A percentile compares a stretch with the other conserved stretches of the same genome.
phyloP scores from a whole-genome alignment of 768 basidiomycete species.

The Tricholoma sp. region DNA sequence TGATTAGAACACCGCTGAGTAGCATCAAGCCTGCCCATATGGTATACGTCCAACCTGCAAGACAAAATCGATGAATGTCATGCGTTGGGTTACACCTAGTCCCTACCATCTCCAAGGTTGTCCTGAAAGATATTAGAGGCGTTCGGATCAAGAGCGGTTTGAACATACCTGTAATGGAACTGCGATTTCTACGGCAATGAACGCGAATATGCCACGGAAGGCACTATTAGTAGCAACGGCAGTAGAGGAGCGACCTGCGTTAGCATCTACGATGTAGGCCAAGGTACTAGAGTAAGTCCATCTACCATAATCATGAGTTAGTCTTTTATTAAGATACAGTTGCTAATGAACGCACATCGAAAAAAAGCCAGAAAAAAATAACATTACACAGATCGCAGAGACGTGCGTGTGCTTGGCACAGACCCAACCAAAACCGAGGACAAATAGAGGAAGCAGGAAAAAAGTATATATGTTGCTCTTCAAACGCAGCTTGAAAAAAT shows the following conservation, averaged over 20 bases:
- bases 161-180: slow-evolving; percentile 61
- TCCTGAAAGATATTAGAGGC: slow-evolving; percentile 32
- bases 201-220: slow-evolving; percentile 66
- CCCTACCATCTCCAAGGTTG: slow-evolving; percentile 66
- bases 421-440: slow-evolving; percentile 74
- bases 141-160: neutral
- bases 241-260: slow-evolving; percentile 70
- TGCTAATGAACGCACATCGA: slow-evolving; percentile 48
- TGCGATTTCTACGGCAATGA: slow-evolving; percentile 65
- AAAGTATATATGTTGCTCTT: slow-evolving; percentile 56
- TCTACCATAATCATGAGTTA: slow-evolving; percentile 14
- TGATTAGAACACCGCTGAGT: slow-evolving; percentile 46
- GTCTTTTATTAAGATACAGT: neutral
- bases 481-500: slow-evolving; percentile 47
- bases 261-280: slow-evolving; percentile 85
- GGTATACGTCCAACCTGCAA: slow-evolving; percentile 59
- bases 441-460: slow-evolving; percentile 52
- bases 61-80: neutral
- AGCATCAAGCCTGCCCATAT: slow-evolving; percentile 50
- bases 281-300: slow-evolving; percentile 65
- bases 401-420: slow-evolving; percentile 58
- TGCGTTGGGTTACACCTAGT: neutral
- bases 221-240: slow-evolving; percentile 75
- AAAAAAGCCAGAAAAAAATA: slow-evolving; percentile 72
- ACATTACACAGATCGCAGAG: slow-evolving; percentile 61